Conservation (phyloP, 345 rosid species). For the Populus alba region DNA sequence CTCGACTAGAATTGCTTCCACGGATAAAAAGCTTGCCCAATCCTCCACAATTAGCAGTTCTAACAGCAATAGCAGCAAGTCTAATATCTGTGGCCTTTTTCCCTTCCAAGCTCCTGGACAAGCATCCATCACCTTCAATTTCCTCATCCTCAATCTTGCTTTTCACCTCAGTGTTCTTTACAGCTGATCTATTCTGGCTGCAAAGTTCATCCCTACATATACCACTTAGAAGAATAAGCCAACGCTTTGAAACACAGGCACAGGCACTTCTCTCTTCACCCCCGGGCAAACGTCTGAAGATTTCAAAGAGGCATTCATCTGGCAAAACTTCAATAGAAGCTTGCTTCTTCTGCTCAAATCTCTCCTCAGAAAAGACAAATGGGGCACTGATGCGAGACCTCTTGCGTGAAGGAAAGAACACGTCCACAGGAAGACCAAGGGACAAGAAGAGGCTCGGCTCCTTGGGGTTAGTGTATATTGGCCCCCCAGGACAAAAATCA, state of each 20-base stretch:
- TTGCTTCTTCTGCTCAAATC: slow-evolving; percentile 50
- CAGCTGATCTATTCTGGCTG: slow-evolving; percentile 14
- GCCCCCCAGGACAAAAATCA: slow-evolving; percentile 64
- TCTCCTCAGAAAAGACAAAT: slow-evolving; percentile 49
- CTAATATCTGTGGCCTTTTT: slow-evolving; percentile 84
- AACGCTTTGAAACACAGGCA: slow-evolving; percentile 81
- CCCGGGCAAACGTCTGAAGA: slow-evolving; percentile 67
- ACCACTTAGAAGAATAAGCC: slow-evolving; percentile 76
- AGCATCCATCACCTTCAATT: slow-evolving; percentile 56
- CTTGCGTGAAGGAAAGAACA: slow-evolving; percentile 71
- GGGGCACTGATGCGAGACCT: slow-evolving; percentile 71
- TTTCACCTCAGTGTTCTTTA: slow-evolving; percentile 19
- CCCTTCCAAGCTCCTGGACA: slow-evolving; percentile 80
- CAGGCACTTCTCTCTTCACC: slow-evolving; percentile 73
- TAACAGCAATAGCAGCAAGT: slow-evolving; percentile 84
- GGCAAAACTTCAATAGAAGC: slow-evolving; percentile 75
- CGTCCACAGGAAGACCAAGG: slow-evolving; percentile 61
- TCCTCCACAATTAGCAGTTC: slow-evolving; percentile 83
- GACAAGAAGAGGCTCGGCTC: slow-evolving; percentile 62
- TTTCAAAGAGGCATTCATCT: slow-evolving; percentile 92
- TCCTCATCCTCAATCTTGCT: slow-evolving; percentile 28
- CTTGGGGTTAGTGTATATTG: slow-evolving; percentile 71
- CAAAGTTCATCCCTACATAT: slow-evolving; percentile 58
- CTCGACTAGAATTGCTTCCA: slow-evolving; percentile 46
- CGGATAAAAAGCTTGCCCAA: slow-evolving; percentile 64